A percentile compares a stretch with the other conserved stretches of the same genome.
Evolutionary conservation across 1,284 basidiomycete genomes (phyloP).

Genomic region (Meira miltonrushii): DNA sequence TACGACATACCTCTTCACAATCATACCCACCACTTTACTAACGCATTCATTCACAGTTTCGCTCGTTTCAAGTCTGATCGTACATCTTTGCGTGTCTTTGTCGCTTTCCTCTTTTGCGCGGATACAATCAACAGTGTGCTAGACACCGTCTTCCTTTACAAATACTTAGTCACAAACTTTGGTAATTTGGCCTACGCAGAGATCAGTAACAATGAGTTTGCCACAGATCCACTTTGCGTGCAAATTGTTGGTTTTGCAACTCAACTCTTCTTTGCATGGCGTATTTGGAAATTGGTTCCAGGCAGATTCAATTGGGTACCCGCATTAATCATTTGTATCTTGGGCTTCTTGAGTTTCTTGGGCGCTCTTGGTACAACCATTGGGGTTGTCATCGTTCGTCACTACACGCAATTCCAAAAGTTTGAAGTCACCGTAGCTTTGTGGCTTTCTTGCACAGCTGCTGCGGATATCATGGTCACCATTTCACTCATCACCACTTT

Average conservation of each 20-base stretch:
- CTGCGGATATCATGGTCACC: conserved; percentile 41
- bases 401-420: conserved; percentile 36
- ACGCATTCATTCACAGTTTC: conserved; percentile 18
- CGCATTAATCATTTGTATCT: conserved; percentile 26
- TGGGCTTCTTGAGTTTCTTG: conserved; percentile 27
- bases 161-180: conserved; percentile 41
- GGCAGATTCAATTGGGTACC: conserved; percentile 19
- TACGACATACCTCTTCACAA: not conserved
- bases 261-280: conserved; percentile 48
- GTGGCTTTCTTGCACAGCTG: conserved; percentile 41
- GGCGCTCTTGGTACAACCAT: conserved; percentile 38
- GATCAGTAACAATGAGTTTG: conserved; percentile 28
- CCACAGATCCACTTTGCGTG: conserved; percentile 38
- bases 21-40: not conserved
- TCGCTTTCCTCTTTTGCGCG: conserved; percentile 29
- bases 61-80: conserved; percentile 39
- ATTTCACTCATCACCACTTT: conserved; percentile 36
- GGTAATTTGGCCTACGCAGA: conserved; percentile 30
- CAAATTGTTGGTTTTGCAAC: conserved; percentile 38
- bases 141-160: conserved; percentile 37
- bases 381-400: conserved; percentile 35
- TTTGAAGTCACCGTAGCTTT: conserved; percentile 46
- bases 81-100: conserved; percentile 33
- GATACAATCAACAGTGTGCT: conserved; percentile 36
- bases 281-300: conserved; percentile 35